Base-by-base conservation (phyloP, 2,329 filamentous ascomycete genomes). In the Gremmenia infestans region DNA sequence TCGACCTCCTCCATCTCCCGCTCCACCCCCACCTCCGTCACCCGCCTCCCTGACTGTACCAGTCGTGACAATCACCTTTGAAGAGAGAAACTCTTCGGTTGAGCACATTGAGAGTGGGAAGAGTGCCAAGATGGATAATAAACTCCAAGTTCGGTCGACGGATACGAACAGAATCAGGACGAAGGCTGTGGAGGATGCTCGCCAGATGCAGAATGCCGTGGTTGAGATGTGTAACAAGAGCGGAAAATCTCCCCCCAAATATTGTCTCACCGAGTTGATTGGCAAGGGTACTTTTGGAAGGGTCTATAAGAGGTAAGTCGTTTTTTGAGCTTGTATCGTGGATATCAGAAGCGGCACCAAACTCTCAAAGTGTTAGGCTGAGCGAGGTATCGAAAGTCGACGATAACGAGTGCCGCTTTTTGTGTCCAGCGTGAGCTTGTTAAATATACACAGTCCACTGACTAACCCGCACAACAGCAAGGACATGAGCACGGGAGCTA, bases 201-300 rank as follows among this genome's bases (percentile, higher is more conserved):
- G 80, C 63, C 83, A 86, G 63, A 88, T 88, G 84, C 83, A 88
- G 70, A 75, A 77, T 48, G 72, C 79, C 2, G 83, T 89, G 28
- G 74, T 81, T 48, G 84, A 88, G 61, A 77, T 82, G 57, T 85
- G 83, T 61, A 76, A 76, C 54, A 82, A 81, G 55, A 73, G 76
- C 35, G 81, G 82, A 40, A 81, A 83, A 56, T 78, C 82, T 25
- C 75, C 81, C 4, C 87, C 87, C 1, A 79, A 78, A 14, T 90
- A 89, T 63, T 78, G 79, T n/a, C 82, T 91, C 37, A 76, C 81
- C 12, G 87, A 90, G 70, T 76, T 90, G 54, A 89, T 89, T 62
- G 87, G 87, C 54, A 90, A 90, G 68, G 87, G 87, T 45, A 84
- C 82, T 58, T 90, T 87, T 67, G 87, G 87, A 2, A 81, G 86